Evolutionary conservation across 768 basidiomycete species (phyloP).

Genomic region (Crucibulum laeve): DNA sequence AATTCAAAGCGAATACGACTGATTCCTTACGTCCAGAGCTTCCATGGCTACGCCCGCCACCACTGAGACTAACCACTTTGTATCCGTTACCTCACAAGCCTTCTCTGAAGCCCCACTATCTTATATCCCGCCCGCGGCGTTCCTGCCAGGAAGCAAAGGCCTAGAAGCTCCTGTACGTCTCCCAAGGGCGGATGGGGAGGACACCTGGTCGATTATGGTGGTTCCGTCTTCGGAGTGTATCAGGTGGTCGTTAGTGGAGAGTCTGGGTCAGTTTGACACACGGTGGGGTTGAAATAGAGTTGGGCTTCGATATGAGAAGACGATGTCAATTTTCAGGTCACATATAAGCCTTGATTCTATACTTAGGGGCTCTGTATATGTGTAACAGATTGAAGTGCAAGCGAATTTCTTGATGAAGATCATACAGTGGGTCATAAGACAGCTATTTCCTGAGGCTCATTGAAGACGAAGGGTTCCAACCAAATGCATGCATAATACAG

Average conservation of each 20-base stretch:
- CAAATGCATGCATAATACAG: no score
- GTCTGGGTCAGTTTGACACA: conserved; percentile 32
- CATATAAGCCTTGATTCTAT: no score
- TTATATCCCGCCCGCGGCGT: conserved; percentile 32
- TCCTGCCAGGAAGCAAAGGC: conserved; percentile 6
- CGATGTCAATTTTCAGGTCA: no score
- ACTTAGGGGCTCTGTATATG: no score
- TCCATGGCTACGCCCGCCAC: no score
- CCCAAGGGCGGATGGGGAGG: conserved; percentile 47
- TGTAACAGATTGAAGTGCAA: no score
- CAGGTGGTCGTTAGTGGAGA: conserved; percentile 43
- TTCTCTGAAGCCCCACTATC: conserved; percentile 44
- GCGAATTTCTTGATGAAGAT: no score
- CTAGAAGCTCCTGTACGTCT: conserved; percentile 27
- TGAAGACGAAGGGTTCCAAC: no score
- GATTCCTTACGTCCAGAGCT: no score
- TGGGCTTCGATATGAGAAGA: not conserved
- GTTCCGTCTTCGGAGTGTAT: conserved; percentile 11
- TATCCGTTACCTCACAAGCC: conserved; percentile 40
- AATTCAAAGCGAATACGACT: not conserved
- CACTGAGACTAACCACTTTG: no score
- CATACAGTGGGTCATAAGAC: no score
- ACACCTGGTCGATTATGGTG: conserved; percentile 44
- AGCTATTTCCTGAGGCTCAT: no score
- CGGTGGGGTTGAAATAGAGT: conserved; percentile 26